phyloP scores from a whole-genome alignment of 371 early-diverging fungal genomes.

The Nematocida minor region DNA sequence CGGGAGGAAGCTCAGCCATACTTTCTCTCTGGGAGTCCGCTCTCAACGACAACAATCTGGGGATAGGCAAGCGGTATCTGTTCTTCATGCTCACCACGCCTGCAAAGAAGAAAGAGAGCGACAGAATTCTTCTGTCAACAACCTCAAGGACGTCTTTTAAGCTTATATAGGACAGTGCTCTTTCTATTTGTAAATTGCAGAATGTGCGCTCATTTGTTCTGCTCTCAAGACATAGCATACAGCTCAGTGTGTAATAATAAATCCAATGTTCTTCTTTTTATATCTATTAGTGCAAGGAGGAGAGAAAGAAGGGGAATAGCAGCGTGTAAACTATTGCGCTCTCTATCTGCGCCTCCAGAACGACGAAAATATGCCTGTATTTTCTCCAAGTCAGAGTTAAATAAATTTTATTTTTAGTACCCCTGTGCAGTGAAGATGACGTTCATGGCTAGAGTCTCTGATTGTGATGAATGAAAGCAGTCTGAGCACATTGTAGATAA shows the following conservation, averaged over 20 bases:
- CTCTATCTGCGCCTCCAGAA: no score
- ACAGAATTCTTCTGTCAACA: not conserved
- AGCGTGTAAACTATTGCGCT: no score
- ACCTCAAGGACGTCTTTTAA: not conserved
- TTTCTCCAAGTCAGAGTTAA: no score
- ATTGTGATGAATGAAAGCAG: constrained; percentile 25
- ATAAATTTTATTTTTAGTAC: constrained; percentile 27
- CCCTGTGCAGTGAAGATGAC: constrained; percentile 46
- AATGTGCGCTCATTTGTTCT: not conserved
- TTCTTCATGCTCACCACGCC: constrained; percentile 9
- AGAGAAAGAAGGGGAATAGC: no score
- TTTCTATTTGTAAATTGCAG: no score
- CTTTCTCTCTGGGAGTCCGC: constrained; percentile 6
- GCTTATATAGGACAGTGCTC: no score
- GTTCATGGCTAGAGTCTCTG: constrained; percentile 54
- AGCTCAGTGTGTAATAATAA: no score
- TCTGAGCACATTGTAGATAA: constrained; percentile 28
- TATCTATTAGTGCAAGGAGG: no score
- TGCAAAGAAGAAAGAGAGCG: not conserved
- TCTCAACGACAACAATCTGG: not conserved
- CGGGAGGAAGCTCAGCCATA: not conserved
- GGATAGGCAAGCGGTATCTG: not conserved
- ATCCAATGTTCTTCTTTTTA: no score
- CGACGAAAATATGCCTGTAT: no score
- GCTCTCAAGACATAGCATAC: no score